Evolutionary conservation across 2,329 filamentous ascomycete species (phyloP).

Genomic region (Neurospora sp.): DNA sequence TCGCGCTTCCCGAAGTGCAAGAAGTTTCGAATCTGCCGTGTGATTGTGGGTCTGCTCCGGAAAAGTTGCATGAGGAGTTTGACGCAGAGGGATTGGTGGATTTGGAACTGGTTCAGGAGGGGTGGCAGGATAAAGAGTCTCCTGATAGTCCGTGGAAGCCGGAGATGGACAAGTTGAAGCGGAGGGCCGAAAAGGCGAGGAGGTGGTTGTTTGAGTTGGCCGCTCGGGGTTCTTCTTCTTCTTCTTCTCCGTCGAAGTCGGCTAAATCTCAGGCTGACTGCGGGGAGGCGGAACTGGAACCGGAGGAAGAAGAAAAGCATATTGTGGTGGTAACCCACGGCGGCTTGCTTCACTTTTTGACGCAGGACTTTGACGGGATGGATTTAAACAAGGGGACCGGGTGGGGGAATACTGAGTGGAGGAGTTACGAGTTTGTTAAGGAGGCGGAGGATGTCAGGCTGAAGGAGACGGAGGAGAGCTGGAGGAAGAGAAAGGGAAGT

Average conservation of each 20-base stretch:
- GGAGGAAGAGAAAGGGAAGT: constrained; percentile 32
- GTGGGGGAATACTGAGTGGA: constrained; percentile 65
- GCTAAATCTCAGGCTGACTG: constrained; percentile 18
- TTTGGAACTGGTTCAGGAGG: constrained; percentile 46
- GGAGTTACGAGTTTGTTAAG: constrained; percentile 52
- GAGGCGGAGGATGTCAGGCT: constrained; percentile 28
- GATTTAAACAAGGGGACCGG: constrained; percentile 45
- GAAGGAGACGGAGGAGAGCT: constrained; percentile 39
- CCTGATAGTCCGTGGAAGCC: constrained; percentile 35
- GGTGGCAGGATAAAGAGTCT: constrained; percentile 61
- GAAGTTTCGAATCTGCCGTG: constrained; percentile 67
- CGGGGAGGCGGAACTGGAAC: constrained; percentile 21
- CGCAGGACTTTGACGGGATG: constrained; percentile 65
- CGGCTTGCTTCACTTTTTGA: constrained; percentile 75
- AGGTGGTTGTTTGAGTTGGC: constrained; percentile 41
- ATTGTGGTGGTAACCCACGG: constrained; percentile 75
- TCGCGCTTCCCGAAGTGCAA: constrained; percentile 66
- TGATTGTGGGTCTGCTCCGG: constrained; percentile 57
- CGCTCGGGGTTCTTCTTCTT: constrained; percentile 20
- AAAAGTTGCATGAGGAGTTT: constrained; percentile 51
- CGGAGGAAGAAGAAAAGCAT: constrained; percentile 38
- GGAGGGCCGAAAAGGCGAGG: constrained; percentile 51
- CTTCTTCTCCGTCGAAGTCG: background rate
- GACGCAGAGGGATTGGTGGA: constrained; percentile 45
- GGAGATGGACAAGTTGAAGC: constrained; percentile 41